Base-by-base conservation (phyloP, 495 filamentous ascomycete species). In the Penicillium odoratum region DNA sequence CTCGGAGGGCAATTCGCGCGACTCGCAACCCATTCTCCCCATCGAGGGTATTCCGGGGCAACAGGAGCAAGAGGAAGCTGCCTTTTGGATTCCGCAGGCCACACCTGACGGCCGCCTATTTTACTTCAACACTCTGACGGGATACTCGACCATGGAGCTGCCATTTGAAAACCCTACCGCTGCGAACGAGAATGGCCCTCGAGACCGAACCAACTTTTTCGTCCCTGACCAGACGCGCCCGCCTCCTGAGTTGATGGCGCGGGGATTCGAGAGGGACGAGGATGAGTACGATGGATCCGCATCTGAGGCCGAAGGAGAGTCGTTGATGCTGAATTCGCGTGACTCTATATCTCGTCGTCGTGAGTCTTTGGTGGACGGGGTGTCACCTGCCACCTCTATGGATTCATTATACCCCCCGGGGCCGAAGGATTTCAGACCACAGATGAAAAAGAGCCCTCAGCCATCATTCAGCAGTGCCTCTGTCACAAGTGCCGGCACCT, bases 1-100 rank as follows among this genome's bases (percentile, higher is more conserved):
- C 57, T 85, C 85, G 5, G 85, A 88, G 46, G 78, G 79, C 11
- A 81, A 83, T 26, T 56, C 70, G n/a, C 76, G 72, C 52, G 81
- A 85, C 50, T 74, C 83, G 36, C 81, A 81, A 26, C 79, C 81
- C 7, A 74, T 78, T 18, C 68, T 91, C 28, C 85, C 90, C 6
- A 82, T 90, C 16, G 91, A 95, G 60, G 86, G 86, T 15, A 58
- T 67, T 1, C 79, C 78, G 1, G 83, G 83, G 31, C 74, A 78
- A 30, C 83, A 78, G 48, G 87, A 89, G 55, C 87, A 90, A 72
- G 93, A 95, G 61, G 88, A 96, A 66, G 90, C 94, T 48, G 91
- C 92, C 50, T 98, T 94, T 69, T 98, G 94, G 94, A 97, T 98
- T 64, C 95, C 95, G 3, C 94, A 98, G 70, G 95, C 92, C 13